Conservation (phyloP, 2,329 filamentous ascomycete genomes). For the Moelleriella libera region DNA sequence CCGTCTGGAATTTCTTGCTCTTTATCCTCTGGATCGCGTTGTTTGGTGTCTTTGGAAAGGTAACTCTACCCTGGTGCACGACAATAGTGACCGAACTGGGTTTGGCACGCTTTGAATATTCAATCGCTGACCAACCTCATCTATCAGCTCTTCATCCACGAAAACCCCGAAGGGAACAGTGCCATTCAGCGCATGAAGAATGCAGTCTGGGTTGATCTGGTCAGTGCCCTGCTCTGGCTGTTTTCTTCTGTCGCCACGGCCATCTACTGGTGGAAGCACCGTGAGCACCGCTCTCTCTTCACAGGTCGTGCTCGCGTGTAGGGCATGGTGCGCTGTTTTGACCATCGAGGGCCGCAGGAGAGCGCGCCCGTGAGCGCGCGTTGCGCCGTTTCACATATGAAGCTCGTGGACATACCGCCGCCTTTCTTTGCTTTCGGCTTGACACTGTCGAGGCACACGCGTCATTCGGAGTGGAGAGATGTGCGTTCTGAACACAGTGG, state of each 20-base stretch:
- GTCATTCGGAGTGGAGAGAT: neutral
- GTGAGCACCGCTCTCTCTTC: conserved; percentile 37
- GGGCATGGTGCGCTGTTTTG: conserved; percentile 6
- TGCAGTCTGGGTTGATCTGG: conserved; percentile 71
- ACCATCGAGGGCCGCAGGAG: neutral
- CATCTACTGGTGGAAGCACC: conserved; percentile 44
- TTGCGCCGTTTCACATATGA: neutral
- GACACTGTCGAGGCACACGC: neutral
- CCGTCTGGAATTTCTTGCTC: conserved; percentile 57
- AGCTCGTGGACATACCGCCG: neutral
- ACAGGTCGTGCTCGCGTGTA: conserved; percentile 44
- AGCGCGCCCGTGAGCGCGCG: neutral
- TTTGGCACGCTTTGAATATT: neutral
- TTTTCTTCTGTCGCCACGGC: conserved; percentile 41
- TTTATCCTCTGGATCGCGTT: conserved; percentile 69
- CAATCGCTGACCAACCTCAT: neutral
- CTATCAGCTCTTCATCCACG: conserved; percentile 53
- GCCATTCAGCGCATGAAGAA: conserved; percentile 68
- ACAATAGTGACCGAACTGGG: neutral
- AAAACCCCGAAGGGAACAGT: conserved; percentile 46
- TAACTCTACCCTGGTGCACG: conserved; percentile 10
- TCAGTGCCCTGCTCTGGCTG: conserved; percentile 65
- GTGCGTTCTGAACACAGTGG: neutral
- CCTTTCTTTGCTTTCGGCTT: conserved; percentile 2
- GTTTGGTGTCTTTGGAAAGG: conserved; percentile 71